phyloP scores from a whole-genome alignment of 2,329 filamentous ascomycete species.

The Hymenoscyphus fraxineus region DNA sequence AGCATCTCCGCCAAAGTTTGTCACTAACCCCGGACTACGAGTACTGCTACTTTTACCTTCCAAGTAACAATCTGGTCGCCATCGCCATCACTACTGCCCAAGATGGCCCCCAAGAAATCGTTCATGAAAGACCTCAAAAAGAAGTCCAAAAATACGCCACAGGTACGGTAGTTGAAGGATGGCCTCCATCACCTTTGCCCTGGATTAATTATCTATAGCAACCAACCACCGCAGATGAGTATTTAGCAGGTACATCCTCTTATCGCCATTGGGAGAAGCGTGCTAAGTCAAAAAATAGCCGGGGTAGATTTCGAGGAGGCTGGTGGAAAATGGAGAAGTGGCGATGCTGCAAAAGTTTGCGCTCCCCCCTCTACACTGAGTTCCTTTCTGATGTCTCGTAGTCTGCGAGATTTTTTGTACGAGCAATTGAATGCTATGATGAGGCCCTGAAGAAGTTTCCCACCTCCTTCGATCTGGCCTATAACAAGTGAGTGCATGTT shows the following conservation, averaged over 20 bases:
- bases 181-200: not conserved
- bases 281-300: constrained; percentile 36
- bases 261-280: not conserved
- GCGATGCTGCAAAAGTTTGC: constrained; percentile 58
- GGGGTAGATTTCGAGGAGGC: constrained; percentile 68
- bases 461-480: constrained; percentile 64
- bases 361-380: not conserved
- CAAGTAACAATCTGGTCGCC: not conserved
- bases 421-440: constrained; percentile 64
- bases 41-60: no score
- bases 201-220: constrained; percentile 36
- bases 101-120: constrained; percentile 33
- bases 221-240: constrained; percentile 63
- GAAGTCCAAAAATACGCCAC: constrained; percentile 30
- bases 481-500: constrained; percentile 59
- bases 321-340: constrained; percentile 70
- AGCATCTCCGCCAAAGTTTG: not conserved
- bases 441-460: constrained; percentile 59
- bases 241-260: constrained; percentile 49
- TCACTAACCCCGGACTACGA: not conserved
- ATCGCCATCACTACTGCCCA: constrained; percentile 11
- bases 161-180: constrained; percentile 19
- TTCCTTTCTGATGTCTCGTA: constrained; percentile 15
- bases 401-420: constrained; percentile 50
- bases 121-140: constrained; percentile 41